Evolutionary conservation across 2,329 filamentous ascomycete genomes (phyloP), one percentile per base, ranked within the genome.

Genomic region (Endocalyx cinctus): DNA sequence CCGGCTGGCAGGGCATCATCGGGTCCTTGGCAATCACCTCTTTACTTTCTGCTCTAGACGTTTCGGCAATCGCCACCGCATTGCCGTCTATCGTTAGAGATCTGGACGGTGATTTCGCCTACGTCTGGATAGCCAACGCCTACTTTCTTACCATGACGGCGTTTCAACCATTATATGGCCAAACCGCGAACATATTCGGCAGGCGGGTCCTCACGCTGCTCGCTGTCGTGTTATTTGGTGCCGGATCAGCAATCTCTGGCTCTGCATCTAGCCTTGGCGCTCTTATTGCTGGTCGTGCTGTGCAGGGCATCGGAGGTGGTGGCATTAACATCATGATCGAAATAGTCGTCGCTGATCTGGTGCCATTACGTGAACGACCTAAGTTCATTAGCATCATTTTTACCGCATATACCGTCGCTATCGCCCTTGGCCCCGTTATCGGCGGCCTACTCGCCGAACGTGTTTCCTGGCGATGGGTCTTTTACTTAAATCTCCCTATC

Each of bases 321-420:
- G 20, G 20, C 20, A 23, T 23, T n/a, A 23, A 23, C n/a, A n/a
- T 23, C 20, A 23, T 23, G 20, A 23, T 23, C 20, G 20, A 23
- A 8, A 23, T 23, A n/a, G n/a, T 23, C 20, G 20, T 8, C n/a
- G 20, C n/a, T 23, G 20, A 8, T n/a, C 20, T 23, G 3, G 59
- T 73, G 0, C 64, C 69, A 0, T 49, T 73, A 6, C 51, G 61
- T 2, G 52, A 70, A 33, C 52, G 70, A 25, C 60, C 61, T 2
- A 58, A 58, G 4, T 70, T 59, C 28, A 41, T 62, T n/a, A 51
- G 47, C 1, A 36, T 59, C 2, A 41, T 64, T 3, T 35, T 56
- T n/a, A 34, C 47, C 8, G 34, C 52, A 1, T 50, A 47, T 31
- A 49, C 45, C 4, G 27, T 65, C 5, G 63, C 55, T 0, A 50